phyloP scores from a whole-genome alignment of 2,329 filamentous ascomycete species.

The Juglanconis oblonga region DNA sequence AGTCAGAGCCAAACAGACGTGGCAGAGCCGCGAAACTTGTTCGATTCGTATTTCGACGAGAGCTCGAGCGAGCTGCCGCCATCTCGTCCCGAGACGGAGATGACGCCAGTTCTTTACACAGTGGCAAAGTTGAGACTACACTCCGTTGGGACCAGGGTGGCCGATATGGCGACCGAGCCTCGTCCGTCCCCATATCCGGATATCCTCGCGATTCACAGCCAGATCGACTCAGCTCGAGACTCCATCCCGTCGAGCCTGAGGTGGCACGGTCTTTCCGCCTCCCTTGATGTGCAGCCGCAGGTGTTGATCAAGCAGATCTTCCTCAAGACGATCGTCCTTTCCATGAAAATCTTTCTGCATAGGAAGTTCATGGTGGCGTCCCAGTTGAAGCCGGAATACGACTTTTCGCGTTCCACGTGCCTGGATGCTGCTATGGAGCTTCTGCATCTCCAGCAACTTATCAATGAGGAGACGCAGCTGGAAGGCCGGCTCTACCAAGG shows the following conservation, averaged over 20 bases:
- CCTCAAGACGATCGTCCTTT: slow-evolving; percentile 48
- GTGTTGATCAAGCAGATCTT: slow-evolving; percentile 50
- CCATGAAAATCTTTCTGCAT: slow-evolving; percentile 50
- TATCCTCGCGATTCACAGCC: slow-evolving; percentile 22
- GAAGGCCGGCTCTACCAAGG: slow-evolving; percentile 39
- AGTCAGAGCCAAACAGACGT: slow-evolving; percentile 35
- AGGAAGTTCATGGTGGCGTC: slow-evolving; percentile 45
- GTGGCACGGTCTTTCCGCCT: slow-evolving; percentile 24
- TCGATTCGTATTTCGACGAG: slow-evolving; percentile 39
- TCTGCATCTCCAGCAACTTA: slow-evolving; percentile 44
- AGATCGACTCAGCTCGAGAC: slow-evolving; percentile 13
- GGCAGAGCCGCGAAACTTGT: slow-evolving; percentile 38
- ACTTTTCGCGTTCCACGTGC: slow-evolving; percentile 42
- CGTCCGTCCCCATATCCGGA: slow-evolving; percentile 22
- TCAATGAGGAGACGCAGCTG: slow-evolving; percentile 44
- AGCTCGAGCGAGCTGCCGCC: slow-evolving; percentile 34
- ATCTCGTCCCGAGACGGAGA: slow-evolving; percentile 28
- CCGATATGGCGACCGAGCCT: slow-evolving; percentile 20
- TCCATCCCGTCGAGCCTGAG: slow-evolving; percentile 18
- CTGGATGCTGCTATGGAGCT: slow-evolving; percentile 45
- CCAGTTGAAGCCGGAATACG: slow-evolving; percentile 28
- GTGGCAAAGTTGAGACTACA: slow-evolving; percentile 22
- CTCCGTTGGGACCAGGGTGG: slow-evolving; percentile 18
- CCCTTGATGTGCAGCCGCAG: slow-evolving; percentile 45
- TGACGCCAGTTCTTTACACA: slow-evolving; percentile 24